Conservation (phyloP, 768 basidiomycete species). For the Asterophora lycoperdoides region DNA sequence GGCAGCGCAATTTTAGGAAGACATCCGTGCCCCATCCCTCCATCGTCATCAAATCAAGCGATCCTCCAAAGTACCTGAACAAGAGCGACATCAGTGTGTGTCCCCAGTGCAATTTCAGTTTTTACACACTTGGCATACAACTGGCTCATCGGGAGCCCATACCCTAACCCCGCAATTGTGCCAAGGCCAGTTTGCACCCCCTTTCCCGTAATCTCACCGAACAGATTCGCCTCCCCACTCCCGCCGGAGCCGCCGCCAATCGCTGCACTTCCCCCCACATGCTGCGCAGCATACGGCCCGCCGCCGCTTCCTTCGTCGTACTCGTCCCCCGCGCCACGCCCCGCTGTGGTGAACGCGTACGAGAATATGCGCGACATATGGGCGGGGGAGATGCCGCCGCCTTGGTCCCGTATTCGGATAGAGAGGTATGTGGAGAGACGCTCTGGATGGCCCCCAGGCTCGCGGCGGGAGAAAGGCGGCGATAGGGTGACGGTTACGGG, state of each 20-base stretch:
- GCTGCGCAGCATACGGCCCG: constrained; percentile 76
- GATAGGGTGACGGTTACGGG: constrained; percentile 73
- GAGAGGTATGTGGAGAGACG: constrained; percentile 53
- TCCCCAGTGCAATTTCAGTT: not conserved
- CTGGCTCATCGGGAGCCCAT: constrained; percentile 79
- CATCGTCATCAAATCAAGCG: constrained; percentile 73
- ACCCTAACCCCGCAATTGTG: constrained; percentile 88
- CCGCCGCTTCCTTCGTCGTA: constrained; percentile 44
- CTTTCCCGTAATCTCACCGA: constrained; percentile 74
- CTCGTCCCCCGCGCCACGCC: constrained; percentile 35
- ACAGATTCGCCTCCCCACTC: constrained; percentile 49
- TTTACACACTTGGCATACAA: constrained; percentile 58
- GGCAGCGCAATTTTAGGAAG: constrained; percentile 44
- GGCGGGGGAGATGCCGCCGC: constrained; percentile 74
- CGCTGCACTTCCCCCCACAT: constrained; percentile 68
- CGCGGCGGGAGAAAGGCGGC: constrained; percentile 38
- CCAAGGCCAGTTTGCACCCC: constrained; percentile 78
- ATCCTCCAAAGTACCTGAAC: constrained; percentile 78
- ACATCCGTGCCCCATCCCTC: constrained; percentile 79
- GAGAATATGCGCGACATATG: constrained; percentile 83
- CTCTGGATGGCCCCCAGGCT: constrained; percentile 17
- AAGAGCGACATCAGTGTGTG: constrained; percentile 3
- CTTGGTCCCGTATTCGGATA: constrained; percentile 79
- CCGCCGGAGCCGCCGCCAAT: constrained; percentile 34
- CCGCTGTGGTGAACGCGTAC: constrained; percentile 88